Evolutionary conservation across 805 yeast genomes (phyloP).

Genomic region (baker's yeast (Saccharomyces cerevisiae)): DNA sequence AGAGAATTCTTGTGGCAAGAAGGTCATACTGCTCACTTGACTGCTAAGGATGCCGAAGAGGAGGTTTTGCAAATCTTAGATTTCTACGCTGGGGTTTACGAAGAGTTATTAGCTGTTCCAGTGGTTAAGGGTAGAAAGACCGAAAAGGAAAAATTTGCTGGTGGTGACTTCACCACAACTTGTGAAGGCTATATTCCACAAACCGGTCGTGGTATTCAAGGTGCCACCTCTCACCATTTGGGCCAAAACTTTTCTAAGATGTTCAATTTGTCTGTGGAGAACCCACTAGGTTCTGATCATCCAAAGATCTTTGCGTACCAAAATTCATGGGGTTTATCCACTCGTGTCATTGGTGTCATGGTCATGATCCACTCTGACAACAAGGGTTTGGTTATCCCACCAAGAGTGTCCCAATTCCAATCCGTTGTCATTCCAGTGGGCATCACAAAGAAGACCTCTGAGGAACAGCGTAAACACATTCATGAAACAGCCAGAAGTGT

Average conservation of each 20-base stretch:
- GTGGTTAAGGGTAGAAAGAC: slow-evolving; percentile 92
- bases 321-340: slow-evolving; percentile 98
- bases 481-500: slow-evolving; percentile 61
- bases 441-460: slow-evolving; percentile 74
- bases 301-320: slow-evolving; percentile 87
- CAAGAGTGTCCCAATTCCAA: slow-evolving; percentile 90
- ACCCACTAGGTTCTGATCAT: slow-evolving; percentile 83
- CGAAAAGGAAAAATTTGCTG: slow-evolving; percentile 97
- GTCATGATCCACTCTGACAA: slow-evolving; percentile 97
- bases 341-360: slow-evolving; percentile 99
- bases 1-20: slow-evolving; percentile 99
- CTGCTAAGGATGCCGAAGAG: slow-evolving; percentile 65
- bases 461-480: slow-evolving; percentile 64
- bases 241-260: slow-evolving; percentile 98
- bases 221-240: slow-evolving; percentile 95
- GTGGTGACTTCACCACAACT: slow-evolving; percentile 92
- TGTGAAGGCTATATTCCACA: slow-evolving; percentile 95
- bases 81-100: slow-evolving; percentile 75
- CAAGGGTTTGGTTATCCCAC: slow-evolving; percentile 96
- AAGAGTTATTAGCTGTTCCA: slow-evolving; percentile 93
- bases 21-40: slow-evolving; percentile 96
- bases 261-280: slow-evolving; percentile 93
- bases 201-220: slow-evolving; percentile 99
- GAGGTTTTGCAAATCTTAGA: slow-evolving; percentile 86
- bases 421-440: slow-evolving; percentile 94